A percentile compares a stretch with the other conserved stretches of the same genome.
These are phyloP conservation scores for button mushroom (Agaricus bisporus) DNA, from an alignment of 768 basidiomycete genomes.

Conservation along the genomic window DNA sequence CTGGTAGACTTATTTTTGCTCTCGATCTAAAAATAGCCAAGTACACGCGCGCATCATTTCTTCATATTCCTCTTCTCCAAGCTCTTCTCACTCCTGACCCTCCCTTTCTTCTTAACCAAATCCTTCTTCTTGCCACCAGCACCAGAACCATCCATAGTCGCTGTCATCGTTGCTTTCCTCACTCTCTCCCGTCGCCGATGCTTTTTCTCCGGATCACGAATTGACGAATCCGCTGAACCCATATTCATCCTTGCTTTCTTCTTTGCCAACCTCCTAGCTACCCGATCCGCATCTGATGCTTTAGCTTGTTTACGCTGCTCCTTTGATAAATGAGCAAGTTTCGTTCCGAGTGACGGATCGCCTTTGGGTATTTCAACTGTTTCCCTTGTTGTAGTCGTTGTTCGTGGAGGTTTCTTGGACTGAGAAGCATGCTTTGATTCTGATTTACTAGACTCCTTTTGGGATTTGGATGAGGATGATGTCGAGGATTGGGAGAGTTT, in stretches of 20 bases:
- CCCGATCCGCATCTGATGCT: slow-evolving; percentile 69
- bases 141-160: background rate
- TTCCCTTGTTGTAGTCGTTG: slow-evolving; percentile 13
- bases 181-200: slow-evolving; percentile 36
- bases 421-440: too few species aligned
- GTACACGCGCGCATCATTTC: slow-evolving; percentile 29
- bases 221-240: slow-evolving; percentile 14
- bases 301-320: slow-evolving; percentile 85
- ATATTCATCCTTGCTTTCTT: slow-evolving; percentile 69
- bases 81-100: slow-evolving; percentile 53
- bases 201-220: slow-evolving; percentile 14
- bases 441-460: too few species aligned
- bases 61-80: slow-evolving; percentile 49
- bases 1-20: too few species aligned
- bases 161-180: slow-evolving; percentile 26
- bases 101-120: slow-evolving; percentile 47
- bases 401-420: slow-evolving; percentile 11
- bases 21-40: too few species aligned
- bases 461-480: slow-evolving; percentile 7
- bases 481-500: slow-evolving; percentile 10
- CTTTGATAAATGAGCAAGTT: slow-evolving; percentile 72
- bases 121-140: slow-evolving; percentile 43
- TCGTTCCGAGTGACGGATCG: slow-evolving; percentile 75
- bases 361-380: slow-evolving; percentile 57
- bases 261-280: slow-evolving; percentile 83